A percentile compares a stretch with the other conserved stretches of the same genome.
phyloP scores from a whole-genome alignment of 345 rosid genomes.

The Populus davidiana region DNA sequence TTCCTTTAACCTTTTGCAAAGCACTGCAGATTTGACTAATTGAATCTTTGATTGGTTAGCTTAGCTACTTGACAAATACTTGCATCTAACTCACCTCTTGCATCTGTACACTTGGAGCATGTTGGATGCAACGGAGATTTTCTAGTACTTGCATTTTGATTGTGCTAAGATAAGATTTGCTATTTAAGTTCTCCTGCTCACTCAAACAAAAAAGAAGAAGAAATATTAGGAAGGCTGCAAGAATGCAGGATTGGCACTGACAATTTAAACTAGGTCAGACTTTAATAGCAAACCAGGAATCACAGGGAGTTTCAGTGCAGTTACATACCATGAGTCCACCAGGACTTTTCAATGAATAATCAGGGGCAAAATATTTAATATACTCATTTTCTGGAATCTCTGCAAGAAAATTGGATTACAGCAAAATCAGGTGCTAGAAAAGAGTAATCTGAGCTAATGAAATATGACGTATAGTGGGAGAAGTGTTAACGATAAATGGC shows the following conservation, averaged over 20 bases:
- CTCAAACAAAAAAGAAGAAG: constrained; percentile 17
- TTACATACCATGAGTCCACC: constrained; percentile 70
- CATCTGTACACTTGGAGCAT: constrained; percentile 93
- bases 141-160: constrained; percentile 88
- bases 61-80: neutral
- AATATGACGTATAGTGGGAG: neutral
- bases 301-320: neutral
- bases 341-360: constrained; percentile 76
- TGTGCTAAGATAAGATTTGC: constrained; percentile 78
- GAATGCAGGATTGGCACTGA: neutral
- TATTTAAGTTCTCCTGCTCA: constrained; percentile 81
- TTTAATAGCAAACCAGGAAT: neutral
- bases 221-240: neutral
- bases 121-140: constrained; percentile 83
- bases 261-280: neutral
- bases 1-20: neutral
- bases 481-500: neutral
- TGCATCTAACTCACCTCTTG: constrained; percentile 66
- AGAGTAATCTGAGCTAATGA: neutral
- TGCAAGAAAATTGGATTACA: constrained; percentile 33
- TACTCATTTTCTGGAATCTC: constrained; percentile 93
- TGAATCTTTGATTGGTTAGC: neutral
- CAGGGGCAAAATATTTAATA: constrained; percentile 83
- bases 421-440: neutral
- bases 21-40: neutral